Evolutionary conservation across 768 basidiomycete genomes (phyloP), one percentile per base, ranked within the genome.

Genomic region (Pulveroboletus sp.): DNA sequence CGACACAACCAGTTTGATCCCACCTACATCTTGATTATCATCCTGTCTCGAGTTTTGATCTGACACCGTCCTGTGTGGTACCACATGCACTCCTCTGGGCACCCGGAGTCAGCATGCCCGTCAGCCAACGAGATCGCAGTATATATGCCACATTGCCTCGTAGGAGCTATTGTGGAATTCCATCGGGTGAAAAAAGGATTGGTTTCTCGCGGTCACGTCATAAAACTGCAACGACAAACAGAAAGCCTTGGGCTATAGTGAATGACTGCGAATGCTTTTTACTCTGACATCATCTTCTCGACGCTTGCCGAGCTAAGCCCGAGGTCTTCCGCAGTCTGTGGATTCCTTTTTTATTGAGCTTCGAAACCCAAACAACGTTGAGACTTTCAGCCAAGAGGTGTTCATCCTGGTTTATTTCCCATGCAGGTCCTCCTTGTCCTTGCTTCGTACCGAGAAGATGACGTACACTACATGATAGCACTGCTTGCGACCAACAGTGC

Each of bases 1-100:
- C 67, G 65, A 69, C 62, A 57, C 49, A 9, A 49, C 56, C 44
- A 55, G 54, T 56, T 65, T 56, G 54, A 59, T 54, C 52, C 45
- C 50, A 50, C 45, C 44, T 32, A 45, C 49, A 64, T 64, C 59
- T 53, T 48, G 38, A 59, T 57, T 53, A 44, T 52, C 50, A 34
- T 50, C 41, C 37, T 45, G 45, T 51, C 50, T 52, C 44, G 55
- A 41, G 34, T 48, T 42, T 49, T 54, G 59, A 58, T 64, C 51
- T 54, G 57, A 56, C 52, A 56, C 23, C 23, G 45, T 56, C 65
- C 49, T 56, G 53, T 55, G 49, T 52, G 40, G 40, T 31, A 54
- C 55, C 65, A 54, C 65, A 63, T 68, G 60, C 47, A 39, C 43
- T 19, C n/a, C n/a, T n/a, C 37, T 39, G 48, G 26, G 36, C 47